Evolutionary conservation across 345 rosid species (phyloP), one percentile per base, ranked within the genome.

Genomic region (Rhizophora apiculata): DNA sequence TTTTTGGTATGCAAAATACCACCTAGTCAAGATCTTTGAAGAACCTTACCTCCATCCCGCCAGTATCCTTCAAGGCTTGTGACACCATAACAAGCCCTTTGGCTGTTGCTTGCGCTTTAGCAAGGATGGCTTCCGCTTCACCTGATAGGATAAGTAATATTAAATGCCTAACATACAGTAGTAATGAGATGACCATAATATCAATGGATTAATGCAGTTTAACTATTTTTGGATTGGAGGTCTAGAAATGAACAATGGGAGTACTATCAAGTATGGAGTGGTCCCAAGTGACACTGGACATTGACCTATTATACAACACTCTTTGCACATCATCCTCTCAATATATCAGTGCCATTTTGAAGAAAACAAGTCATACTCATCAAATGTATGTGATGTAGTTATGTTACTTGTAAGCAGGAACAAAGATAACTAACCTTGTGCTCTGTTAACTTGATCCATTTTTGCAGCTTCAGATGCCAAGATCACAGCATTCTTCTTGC

Each of bases 61-160:
- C 98, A 71, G 75, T 72, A 78, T 83, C 91, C 74, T 87, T 92
- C 18, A 95, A 86, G 36, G 96, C 58, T 64, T 82, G 81, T 0
- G 97, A 92, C 30, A 92, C 82, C 87, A 85, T 60, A 71, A 74
- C 79, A 72, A 95, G 77, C 36, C 96, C 96, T 79, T 80, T 80
- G 16, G 96, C 88, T 48, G 96, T 89, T 74, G 98, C 97, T 69
- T 87, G 79, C 43, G 97, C 93, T 83, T 71, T 88, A 77, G 93
- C 96, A 77, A 88, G 72, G 67, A 95, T 90, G 62, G 99, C 97
- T 79, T 88, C 88, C 7, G 97, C 99, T 66, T 91, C 99, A 85
- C 98, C 97, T 94, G 82, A 81, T 64, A 68, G 36, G 65, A 29
- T 56, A 31, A 73, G 7, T 27, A 60, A 3, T 15, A 18, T 30